Evolutionary conservation across 805 yeast species (phyloP).

Genomic region (Saccharomycopsis javanensis): DNA sequence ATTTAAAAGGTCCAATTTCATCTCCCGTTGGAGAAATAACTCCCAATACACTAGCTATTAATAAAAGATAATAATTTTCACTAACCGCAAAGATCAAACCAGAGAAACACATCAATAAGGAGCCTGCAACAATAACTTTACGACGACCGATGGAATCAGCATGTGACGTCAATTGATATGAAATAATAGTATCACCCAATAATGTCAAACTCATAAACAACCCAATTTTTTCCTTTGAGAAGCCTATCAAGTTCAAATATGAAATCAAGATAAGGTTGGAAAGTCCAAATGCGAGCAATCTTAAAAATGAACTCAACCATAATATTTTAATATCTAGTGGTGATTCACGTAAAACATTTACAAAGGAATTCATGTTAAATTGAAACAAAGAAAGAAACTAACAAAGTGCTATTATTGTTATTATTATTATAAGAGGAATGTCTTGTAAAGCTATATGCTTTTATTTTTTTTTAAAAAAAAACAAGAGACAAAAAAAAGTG

Average conservation of each 20-base stretch:
- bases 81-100: slow-evolving; percentile 56
- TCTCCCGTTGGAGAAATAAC: slow-evolving; percentile 86
- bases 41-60: slow-evolving; percentile 69
- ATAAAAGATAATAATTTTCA: slow-evolving; percentile 43
- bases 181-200: slow-evolving; percentile 66
- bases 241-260: slow-evolving; percentile 45
- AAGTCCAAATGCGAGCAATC: slow-evolving; percentile 68
- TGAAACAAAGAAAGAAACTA: no score
- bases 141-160: slow-evolving; percentile 67
- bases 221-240: slow-evolving; percentile 55
- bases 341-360: slow-evolving; percentile 24
- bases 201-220: slow-evolving; percentile 73
- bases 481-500: neutral
- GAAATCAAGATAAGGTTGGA: slow-evolving; percentile 72
- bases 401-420: no score
- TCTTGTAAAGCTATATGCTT: no score
- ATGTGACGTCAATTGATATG: slow-evolving; percentile 65
- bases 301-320: slow-evolving; percentile 57
- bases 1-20: slow-evolving; percentile 84
- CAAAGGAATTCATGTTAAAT: slow-evolving; percentile 25
- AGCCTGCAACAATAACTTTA: slow-evolving; percentile 50
- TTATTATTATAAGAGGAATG: no score
- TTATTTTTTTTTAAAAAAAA: no score
- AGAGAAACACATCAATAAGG: slow-evolving; percentile 56
- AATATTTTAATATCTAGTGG: slow-evolving; percentile 49